phyloP scores from a whole-genome alignment of 495 filamentous ascomycete species.

The Choiromyces venosus region DNA sequence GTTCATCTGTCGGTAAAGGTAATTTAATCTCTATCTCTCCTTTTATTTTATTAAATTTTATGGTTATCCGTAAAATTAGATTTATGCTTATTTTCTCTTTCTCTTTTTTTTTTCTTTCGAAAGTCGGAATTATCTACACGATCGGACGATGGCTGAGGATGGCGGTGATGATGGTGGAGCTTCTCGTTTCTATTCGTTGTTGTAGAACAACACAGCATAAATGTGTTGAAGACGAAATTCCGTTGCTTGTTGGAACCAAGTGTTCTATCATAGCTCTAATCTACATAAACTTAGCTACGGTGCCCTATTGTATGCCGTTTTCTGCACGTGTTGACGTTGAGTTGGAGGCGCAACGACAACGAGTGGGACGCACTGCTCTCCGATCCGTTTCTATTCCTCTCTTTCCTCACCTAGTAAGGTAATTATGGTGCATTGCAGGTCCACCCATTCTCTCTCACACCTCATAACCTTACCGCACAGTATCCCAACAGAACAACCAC shows the following conservation, averaged over 20 bases:
- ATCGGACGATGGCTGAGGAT: not conserved
- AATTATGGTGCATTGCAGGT: not conserved
- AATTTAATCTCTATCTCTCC: not conserved
- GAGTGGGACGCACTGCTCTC: conserved; percentile 6
- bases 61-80: too few relatives aligned
- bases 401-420: not conserved
- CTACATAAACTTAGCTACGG: too few relatives aligned
- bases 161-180: not conserved
- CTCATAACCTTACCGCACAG: not conserved
- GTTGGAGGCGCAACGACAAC: conserved; percentile 1
- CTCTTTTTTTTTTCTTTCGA: too few relatives aligned
- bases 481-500: too few relatives aligned
- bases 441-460: not conserved
- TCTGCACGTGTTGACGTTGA: not conserved
- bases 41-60: too few relatives aligned
- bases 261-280: not conserved
- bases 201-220: not conserved
- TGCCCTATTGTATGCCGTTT: not conserved
- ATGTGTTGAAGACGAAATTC: not conserved
- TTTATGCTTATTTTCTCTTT: too few relatives aligned
- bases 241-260: conserved; percentile 1
- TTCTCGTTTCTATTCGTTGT: not conserved
- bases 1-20: too few relatives aligned
- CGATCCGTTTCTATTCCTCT: conserved; percentile 1
- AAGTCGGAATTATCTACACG: too few relatives aligned